Evolutionary conservation across 805 yeast genomes (phyloP).

Genomic region (Kluyveromyces lactis): DNA sequence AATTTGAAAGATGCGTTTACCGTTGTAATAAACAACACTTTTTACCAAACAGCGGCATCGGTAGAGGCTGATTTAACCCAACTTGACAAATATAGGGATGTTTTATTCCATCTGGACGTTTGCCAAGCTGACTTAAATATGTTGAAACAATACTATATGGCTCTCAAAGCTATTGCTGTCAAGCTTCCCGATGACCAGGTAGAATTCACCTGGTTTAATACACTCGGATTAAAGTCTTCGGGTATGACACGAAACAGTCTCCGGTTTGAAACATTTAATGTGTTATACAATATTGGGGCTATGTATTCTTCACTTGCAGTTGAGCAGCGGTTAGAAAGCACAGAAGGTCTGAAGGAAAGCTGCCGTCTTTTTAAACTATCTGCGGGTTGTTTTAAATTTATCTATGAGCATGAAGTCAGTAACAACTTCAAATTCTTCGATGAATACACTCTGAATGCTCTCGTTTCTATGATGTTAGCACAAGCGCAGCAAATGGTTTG

Average conservation of each 20-base stretch:
- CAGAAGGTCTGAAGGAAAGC: constrained; percentile 51
- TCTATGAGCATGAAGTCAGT: constrained; percentile 19
- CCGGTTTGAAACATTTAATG: constrained; percentile 50
- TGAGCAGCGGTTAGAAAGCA: constrained; percentile 34
- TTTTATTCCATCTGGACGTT: constrained; percentile 30
- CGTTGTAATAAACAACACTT: constrained; percentile 40
- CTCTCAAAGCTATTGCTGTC: constrained; percentile 34
- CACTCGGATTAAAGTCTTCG: constrained; percentile 47
- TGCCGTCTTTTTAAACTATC: constrained; percentile 61
- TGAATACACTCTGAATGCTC: constrained; percentile 38
- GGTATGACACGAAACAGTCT: constrained; percentile 45
- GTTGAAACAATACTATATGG: constrained; percentile 40
- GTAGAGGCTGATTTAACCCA: constrained; percentile 36
- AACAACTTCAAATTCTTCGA: constrained; percentile 31
- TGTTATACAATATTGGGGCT: constrained; percentile 64
- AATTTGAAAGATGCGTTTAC: constrained; percentile 34
- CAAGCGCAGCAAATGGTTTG: constrained; percentile 86
- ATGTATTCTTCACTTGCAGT: constrained; percentile 50
- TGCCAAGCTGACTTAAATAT: constrained; percentile 31
- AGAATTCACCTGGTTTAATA: constrained; percentile 66
- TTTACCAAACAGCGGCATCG: constrained; percentile 36
- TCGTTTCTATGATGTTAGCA: constrained; percentile 53
- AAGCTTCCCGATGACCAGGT: constrained; percentile 60
- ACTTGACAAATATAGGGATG: constrained; percentile 37
- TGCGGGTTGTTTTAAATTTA: constrained; percentile 53